Evolutionary conservation across 2,329 filamentous ascomycete species (phyloP).

Genomic region (Verruconis gallopava): DNA sequence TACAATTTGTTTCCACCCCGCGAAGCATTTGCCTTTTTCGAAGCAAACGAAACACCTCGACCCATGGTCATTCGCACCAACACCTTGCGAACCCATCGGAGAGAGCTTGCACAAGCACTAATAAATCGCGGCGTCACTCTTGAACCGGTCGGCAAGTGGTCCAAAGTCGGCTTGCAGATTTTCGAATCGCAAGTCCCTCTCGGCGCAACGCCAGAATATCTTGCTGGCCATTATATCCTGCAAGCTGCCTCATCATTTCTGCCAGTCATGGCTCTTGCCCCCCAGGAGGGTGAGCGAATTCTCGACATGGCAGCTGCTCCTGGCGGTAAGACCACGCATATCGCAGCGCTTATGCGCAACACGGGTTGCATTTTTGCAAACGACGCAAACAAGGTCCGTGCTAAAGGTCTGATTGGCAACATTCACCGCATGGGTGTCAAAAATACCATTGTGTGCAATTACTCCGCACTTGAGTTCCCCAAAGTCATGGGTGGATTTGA

Average conservation of each 20-base stretch:
- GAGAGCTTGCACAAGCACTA: conserved; percentile 78
- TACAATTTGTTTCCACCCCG: conserved; percentile 82
- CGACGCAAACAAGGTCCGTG: conserved; percentile 84
- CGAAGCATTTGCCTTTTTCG: conserved; percentile 96
- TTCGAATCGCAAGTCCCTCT: conserved; percentile 83
- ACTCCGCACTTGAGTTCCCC: conserved; percentile 89
- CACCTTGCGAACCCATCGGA: conserved; percentile 64
- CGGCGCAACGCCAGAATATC: conserved; percentile 92
- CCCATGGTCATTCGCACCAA: conserved; percentile 96
- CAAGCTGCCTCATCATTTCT: conserved; percentile 95
- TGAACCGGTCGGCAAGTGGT: conserved; percentile 97
- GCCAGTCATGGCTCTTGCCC: conserved; percentile 91
- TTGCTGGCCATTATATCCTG: conserved; percentile 94
- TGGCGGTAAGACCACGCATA: conserved; percentile 91
- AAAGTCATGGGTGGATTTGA: conserved; percentile 93
- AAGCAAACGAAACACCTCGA: conserved; percentile 89
- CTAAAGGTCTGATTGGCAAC: conserved; percentile 96
- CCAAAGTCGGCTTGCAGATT: conserved; percentile 90
- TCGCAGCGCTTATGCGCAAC: conserved; percentile 96
- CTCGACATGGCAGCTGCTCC: conserved; percentile 93
- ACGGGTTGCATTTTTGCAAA: conserved; percentile 93
- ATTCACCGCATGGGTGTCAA: conserved; percentile 87
- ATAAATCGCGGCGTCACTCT: conserved; percentile 95
- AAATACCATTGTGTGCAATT: conserved; percentile 91
- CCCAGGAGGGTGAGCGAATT: conserved; percentile 81